A percentile compares a stretch with the other conserved stretches of the same genome.
Evolutionary conservation across 1,284 basidiomycete genomes (phyloP).

Genomic region (Malassezia caprae): DNA sequence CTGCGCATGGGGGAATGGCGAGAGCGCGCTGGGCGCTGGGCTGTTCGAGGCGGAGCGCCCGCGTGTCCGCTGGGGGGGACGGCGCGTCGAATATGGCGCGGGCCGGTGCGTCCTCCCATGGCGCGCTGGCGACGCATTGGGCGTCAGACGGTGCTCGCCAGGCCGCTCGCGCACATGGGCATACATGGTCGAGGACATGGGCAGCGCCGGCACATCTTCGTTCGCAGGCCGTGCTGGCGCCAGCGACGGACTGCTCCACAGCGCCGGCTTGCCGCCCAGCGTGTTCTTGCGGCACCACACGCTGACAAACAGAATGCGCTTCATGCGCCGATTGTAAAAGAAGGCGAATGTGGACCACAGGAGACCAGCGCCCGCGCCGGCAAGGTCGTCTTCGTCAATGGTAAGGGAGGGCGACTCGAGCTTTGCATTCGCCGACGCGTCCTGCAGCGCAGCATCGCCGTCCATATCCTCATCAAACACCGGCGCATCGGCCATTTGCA

Average conservation of each 20-base stretch:
- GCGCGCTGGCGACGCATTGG: slow-evolving; percentile 6
- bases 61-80: neutral
- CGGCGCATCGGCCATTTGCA: slow-evolving; percentile 33
- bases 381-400: slow-evolving; percentile 52
- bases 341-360: slow-evolving; percentile 97
- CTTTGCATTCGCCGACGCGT: slow-evolving; percentile 2
- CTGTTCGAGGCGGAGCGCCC: slow-evolving; percentile 17
- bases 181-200: neutral
- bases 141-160: slow-evolving; percentile 5
- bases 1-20: slow-evolving; percentile 41
- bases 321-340: slow-evolving; percentile 81
- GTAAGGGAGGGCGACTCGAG: slow-evolving; percentile 19
- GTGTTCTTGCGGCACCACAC: slow-evolving; percentile 73
- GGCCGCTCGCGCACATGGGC: neutral
- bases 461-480: slow-evolving; percentile 46
- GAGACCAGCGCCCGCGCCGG: slow-evolving; percentile 60
- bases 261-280: slow-evolving; percentile 21
- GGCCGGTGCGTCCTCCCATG: neutral
- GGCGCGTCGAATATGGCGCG: neutral
- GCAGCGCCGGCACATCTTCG: neutral
- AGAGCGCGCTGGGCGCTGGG: slow-evolving; percentile 40
- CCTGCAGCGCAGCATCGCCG: slow-evolving; percentile 23
- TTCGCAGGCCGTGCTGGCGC: neutral
- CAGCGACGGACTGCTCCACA: slow-evolving; percentile 19
- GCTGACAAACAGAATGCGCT: slow-evolving; percentile 83